Base-by-base conservation (phyloP, 2,329 filamentous ascomycete genomes). In the Nemania bipapillata region DNA sequence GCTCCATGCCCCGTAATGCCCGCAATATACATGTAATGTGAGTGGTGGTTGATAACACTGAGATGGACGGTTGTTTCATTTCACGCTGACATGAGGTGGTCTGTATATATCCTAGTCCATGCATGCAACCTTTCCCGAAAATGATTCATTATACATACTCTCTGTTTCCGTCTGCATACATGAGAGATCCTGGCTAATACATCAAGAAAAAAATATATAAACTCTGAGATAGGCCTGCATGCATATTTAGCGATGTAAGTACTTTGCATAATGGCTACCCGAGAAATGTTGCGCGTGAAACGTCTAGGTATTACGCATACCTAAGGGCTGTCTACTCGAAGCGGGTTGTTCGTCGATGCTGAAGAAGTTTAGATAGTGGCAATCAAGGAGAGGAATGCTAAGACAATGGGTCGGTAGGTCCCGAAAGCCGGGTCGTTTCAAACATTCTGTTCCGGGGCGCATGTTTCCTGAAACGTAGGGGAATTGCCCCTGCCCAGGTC, bases 381-480 rank as follows among this genome's bases (percentile, higher is more conserved):
- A 32, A 60, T 59, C 42, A 54, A 68, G 55, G 56, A 63, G 58
- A 52, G 52, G 24, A 12, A 42, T 49, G 66, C 64, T 60, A 67
- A 70, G 68, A 49, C 32, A 17, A 26, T 60, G 57, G 68, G 52
- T 67, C 60, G 60, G 56, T 52, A 53, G 55, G 63, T 56, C 64
- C 67, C 67, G 63, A 54, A 40, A 24, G 26, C 30, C 26, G 30
- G 64, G 58, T 58, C 45, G 67, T 69, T 69, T 68, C 56, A 68
- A 65, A 59, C 53, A 59, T 54, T 50, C 8, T 11, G 12, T 15
- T 50, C 12, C 47, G 30, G 53, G 58, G 15, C 37, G 26, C 30
- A 53, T 62, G 50, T 66, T 61, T 66, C 35, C 53, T 58, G 53
- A 66, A 66, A 66, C 45, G 35, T 32, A 37, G 15, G 56, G 50